Evolutionary conservation across 495 filamentous ascomycete genomes (phyloP).

Genomic region (Podospora fimiseda): DNA sequence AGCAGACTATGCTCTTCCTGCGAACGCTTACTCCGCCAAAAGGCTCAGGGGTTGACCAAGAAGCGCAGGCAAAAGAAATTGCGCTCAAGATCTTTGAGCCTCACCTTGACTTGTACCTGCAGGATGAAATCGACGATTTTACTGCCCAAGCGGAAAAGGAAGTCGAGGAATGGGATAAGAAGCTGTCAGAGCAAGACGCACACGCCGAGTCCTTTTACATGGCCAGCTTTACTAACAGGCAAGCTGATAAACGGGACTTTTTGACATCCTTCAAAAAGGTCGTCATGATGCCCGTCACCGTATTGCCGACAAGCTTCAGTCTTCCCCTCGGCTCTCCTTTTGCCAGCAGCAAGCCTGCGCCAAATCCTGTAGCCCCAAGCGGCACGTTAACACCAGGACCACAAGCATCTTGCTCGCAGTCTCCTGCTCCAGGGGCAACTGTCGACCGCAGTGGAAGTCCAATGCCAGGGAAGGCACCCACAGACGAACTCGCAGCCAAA

Average conservation of each 20-base stretch:
- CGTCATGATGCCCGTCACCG: constrained; percentile 95
- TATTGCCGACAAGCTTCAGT: constrained; percentile 54
- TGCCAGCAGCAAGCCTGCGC: constrained; percentile 37
- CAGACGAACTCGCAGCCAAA: constrained; percentile 88
- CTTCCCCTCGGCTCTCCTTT: constrained; percentile 42
- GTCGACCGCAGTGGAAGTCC: constrained; percentile 38
- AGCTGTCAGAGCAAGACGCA: constrained; percentile 83
- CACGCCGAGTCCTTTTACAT: constrained; percentile 90
- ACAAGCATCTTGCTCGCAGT: constrained; percentile 42
- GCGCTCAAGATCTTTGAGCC: constrained; percentile 75
- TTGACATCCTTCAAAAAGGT: constrained; percentile 96
- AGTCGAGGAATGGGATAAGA: constrained; percentile 82
- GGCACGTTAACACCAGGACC: constrained; percentile 22
- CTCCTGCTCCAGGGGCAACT: constrained; percentile 21
- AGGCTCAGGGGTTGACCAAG: constrained; percentile 21
- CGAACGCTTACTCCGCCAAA: constrained; percentile 55
- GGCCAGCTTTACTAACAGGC: constrained; percentile 77
- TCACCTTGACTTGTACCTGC: constrained; percentile 86
- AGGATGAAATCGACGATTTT: constrained; percentile 87
- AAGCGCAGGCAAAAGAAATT: constrained; percentile 50
- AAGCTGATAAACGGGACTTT: constrained; percentile 95
- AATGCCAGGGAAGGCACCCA: constrained; percentile 60
- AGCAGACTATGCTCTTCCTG: constrained; percentile 71
- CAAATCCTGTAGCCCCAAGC: constrained; percentile 21
- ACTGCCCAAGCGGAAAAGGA: constrained; percentile 64